A percentile compares a stretch with the other conserved stretches of the same genome.
Evolutionary conservation across 352 stramenopile genomes (phyloP).

Genomic region (Phytophthora gonapodyides): DNA sequence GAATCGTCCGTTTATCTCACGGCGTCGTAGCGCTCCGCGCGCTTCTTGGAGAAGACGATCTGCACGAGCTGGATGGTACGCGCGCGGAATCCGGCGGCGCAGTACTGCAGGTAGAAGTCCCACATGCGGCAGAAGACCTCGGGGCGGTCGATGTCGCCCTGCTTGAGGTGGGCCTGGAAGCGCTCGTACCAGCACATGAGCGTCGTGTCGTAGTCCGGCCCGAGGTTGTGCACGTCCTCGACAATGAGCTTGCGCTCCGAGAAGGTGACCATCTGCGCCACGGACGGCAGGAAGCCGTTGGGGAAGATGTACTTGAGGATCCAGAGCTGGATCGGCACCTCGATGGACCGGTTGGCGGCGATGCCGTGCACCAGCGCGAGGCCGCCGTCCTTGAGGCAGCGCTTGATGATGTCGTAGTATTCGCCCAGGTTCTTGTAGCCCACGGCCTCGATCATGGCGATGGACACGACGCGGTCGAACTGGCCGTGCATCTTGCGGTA

Average conservation of each 20-base stretch:
- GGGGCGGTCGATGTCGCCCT: slow-evolving; percentile 73
- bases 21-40: slow-evolving; percentile 76
- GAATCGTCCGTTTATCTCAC: slow-evolving; percentile 54
- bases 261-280: slow-evolving; percentile 75
- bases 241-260: slow-evolving; percentile 81
- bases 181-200: slow-evolving; percentile 89
- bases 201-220: slow-evolving; percentile 90
- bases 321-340: slow-evolving; percentile 85
- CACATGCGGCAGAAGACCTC: slow-evolving; percentile 90
- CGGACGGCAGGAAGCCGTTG: slow-evolving; percentile 84
- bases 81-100: slow-evolving; percentile 87
- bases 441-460: slow-evolving; percentile 91
- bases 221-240: slow-evolving; percentile 88
- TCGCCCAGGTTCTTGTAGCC: slow-evolving; percentile 89
- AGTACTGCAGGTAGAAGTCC: slow-evolving; percentile 92
- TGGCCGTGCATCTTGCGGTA: slow-evolving; percentile 89
- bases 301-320: slow-evolving; percentile 94
- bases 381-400: slow-evolving; percentile 82
- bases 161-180: slow-evolving; percentile 83
- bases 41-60: slow-evolving; percentile 89
- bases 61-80: slow-evolving; percentile 86
- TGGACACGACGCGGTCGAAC: slow-evolving; percentile 89
- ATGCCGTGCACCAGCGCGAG: slow-evolving; percentile 85
- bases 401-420: slow-evolving; percentile 84
- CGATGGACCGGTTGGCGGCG: slow-evolving; percentile 81